phyloP scores from a whole-genome alignment of 495 filamentous ascomycete genomes.

The Apodospora peruviana region DNA sequence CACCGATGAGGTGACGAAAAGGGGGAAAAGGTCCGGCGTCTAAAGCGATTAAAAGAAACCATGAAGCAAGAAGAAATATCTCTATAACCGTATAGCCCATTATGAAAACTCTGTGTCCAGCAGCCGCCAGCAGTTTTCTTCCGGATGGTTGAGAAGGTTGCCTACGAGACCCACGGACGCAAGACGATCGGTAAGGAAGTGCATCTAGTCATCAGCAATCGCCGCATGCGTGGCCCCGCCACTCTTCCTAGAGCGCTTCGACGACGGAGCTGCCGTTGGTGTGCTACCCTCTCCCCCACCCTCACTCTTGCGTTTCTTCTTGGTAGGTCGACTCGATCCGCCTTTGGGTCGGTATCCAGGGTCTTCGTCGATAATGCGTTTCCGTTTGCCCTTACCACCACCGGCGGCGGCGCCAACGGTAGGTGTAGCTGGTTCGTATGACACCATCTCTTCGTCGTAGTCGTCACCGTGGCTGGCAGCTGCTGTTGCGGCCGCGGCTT shows the following conservation, averaged over 20 bases:
- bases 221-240: conserved; percentile 6
- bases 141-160: too few species aligned
- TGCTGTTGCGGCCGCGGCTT: conserved; percentile 5
- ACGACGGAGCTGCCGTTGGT: conserved; percentile 10
- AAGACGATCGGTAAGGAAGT: too few species aligned
- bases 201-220: conserved; percentile 1
- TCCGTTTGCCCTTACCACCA: conserved; percentile 29
- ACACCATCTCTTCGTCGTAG: conserved; percentile 15
- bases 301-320: conserved; percentile 57
- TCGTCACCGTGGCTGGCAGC: conserved; percentile 31
- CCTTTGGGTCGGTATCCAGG: conserved; percentile 66
- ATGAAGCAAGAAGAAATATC: too few species aligned
- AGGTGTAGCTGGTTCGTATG: conserved; percentile 37
- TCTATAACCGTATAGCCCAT: too few species aligned
- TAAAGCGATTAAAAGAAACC: too few species aligned
- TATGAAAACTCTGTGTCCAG: too few species aligned
- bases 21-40: too few species aligned
- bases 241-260: conserved; percentile 26
- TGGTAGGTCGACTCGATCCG: conserved; percentile 48
- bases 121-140: too few species aligned
- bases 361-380: conserved; percentile 63
- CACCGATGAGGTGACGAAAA: too few species aligned
- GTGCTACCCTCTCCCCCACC: conserved; percentile 26
- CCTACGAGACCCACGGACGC: too few species aligned
- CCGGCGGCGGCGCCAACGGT: conserved; percentile 26